Percentiles rank a stretch among this genome's conserved stretches.
phyloP scores from a whole-genome alignment of 768 basidiomycete genomes.

The Leucocoprinus birnbaumii region DNA sequence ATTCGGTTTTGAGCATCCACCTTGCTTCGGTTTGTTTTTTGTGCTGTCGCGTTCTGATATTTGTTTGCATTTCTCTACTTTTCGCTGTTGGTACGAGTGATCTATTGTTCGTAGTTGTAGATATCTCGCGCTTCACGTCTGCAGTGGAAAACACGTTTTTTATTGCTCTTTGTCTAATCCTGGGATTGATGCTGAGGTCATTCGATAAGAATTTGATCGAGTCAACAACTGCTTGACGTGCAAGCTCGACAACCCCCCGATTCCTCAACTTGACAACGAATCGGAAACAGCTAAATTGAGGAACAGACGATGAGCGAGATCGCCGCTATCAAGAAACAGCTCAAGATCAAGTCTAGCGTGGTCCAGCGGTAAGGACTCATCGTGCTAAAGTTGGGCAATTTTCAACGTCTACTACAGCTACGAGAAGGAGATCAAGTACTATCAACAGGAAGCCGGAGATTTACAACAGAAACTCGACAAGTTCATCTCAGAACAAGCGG shows the following conservation, averaged over 20 bases:
- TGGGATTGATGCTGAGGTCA: conserved; percentile 5
- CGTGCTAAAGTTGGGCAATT: not conserved
- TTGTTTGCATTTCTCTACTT: conserved; percentile 19
- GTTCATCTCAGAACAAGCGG: conserved; percentile 54
- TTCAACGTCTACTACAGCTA: conserved; percentile 38
- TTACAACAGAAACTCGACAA: conserved; percentile 59
- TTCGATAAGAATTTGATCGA: not conserved
- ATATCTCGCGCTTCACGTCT: conserved; percentile 9
- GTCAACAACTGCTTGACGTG: too few relatives aligned
- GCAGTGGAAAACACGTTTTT: conserved; percentile 10
- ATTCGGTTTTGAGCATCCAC: conserved; percentile 11
- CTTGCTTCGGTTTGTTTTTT: not conserved
- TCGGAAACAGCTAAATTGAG: too few relatives aligned
- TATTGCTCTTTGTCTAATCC: not conserved
- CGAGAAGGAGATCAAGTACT: conserved; percentile 64
- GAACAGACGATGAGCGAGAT: conserved; percentile 43
- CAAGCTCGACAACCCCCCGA: too few relatives aligned
- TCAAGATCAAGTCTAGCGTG: conserved; percentile 74
- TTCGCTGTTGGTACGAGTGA: conserved; percentile 40
- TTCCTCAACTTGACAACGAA: too few relatives aligned
- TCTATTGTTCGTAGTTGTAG: conserved; percentile 7
- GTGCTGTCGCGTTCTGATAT: not conserved
- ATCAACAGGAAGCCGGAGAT: conserved; percentile 62
- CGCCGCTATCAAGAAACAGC: conserved; percentile 53
- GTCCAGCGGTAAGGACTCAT: conserved; percentile 50